A percentile compares a stretch with the other conserved stretches of the same genome.
Evolutionary conservation across 2,329 filamentous ascomycete species (phyloP).

Genomic region (Fusarium nygamai): DNA sequence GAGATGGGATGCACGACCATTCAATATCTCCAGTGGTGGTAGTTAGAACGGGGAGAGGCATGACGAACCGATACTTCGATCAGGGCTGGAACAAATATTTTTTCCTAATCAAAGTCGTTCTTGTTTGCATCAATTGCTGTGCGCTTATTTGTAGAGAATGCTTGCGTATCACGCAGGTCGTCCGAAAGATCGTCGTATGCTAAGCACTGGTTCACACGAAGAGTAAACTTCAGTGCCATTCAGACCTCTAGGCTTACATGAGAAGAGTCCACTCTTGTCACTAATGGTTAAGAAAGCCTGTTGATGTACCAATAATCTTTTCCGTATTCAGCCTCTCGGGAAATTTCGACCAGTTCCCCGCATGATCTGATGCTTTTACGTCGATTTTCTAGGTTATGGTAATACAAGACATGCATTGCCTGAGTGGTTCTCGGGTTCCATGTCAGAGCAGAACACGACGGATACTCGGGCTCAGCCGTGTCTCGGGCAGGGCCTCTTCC

Average conservation of each 20-base stretch:
- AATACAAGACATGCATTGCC: not conserved
- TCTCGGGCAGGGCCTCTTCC: not conserved
- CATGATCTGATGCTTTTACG: not conserved
- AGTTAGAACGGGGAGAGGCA: accelerated
- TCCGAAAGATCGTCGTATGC: no score
- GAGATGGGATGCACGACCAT: slow-evolving; percentile 48
- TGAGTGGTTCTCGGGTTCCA: accelerated
- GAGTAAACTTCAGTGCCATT: not conserved
- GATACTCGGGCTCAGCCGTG: not conserved
- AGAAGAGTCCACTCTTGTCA: no score
- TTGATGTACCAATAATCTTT: not conserved
- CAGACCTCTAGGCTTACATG: not conserved
- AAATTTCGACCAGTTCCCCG: not conserved
- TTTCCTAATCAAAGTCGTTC: no score
- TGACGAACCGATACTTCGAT: accelerated
- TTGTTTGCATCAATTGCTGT: no score
- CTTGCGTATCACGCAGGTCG: no score
- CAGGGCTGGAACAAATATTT: accelerated
- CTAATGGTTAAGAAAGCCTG: no score
- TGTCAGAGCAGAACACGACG: not conserved
- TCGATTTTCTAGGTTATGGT: accelerated
- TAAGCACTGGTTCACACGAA: not conserved
- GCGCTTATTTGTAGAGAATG: no score
- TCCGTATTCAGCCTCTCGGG: not conserved
- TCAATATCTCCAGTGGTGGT: not conserved